Evolutionary conservation across 768 basidiomycete species (phyloP), one percentile per base, ranked within the genome.

Genomic region (Boletus subparvulus): DNA sequence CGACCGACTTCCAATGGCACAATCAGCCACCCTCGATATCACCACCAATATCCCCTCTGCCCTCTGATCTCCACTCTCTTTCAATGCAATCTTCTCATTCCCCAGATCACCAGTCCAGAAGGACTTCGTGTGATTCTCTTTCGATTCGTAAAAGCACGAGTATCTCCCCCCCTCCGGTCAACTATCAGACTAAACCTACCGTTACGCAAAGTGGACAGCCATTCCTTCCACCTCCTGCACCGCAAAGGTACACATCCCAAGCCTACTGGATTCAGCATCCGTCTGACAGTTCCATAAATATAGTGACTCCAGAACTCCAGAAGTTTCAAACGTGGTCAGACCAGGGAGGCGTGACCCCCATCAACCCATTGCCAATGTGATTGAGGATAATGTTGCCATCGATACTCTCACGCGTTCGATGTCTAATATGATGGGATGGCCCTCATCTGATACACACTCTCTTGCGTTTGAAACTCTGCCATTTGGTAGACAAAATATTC

Each of bases 241-340:
- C n/a, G 17, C 46, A 35, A 56, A 66, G 55, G 64, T 68, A 54
- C n/a, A 8, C 39, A 7, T 13, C 36, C 14, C 19, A 30, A 21
- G 5, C 9, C 26, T 46, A 14, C 5, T n/a, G 36, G 32, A 42
- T 44, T 37, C 44, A 28, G 21, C 33, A 4, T 36, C 37, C 17
- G 26, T 51, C 46, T 62, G 46, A 65, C 40, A 37, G 13, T 47
- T 47, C 37, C 43, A 36, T 55, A 35, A 54, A 10, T 45, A 35
- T 4, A 47, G 37, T 28, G 26, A 21, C 30, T 32, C 8, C 19
- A 53, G 44, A 36, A 24, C 24, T 56, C 24, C 17, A 50, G 56
- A 39, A 16, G 28, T 4, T 21, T 43, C 35, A 14, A 47, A 35
- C 19, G 16, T 17, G 33, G 11, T 21, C 21, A 42, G n/a, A 39